These are phyloP conservation scores for Hordeum pubiflorum DNA, from an alignment of 202 grass and related monocot species.

Conservation along the genomic window DNA sequence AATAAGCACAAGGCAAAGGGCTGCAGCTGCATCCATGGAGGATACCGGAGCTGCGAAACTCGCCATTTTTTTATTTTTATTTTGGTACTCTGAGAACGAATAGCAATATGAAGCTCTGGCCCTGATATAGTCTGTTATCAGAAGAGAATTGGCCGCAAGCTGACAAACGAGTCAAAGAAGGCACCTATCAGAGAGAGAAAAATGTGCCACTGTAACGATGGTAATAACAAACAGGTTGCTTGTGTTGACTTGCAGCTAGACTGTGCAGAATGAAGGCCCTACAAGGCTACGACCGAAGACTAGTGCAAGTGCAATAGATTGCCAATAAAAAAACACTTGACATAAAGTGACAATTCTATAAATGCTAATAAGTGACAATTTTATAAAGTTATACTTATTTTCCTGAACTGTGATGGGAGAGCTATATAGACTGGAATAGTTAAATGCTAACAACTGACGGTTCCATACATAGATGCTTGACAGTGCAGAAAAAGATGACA, in stretches of 20 bases:
- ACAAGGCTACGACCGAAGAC: neutral
- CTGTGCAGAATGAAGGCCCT: neutral
- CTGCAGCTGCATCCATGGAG: neutral
- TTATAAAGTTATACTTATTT: neutral
- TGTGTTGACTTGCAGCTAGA: no score
- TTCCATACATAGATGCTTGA: neutral
- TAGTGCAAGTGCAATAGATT: neutral
- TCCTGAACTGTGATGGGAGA: neutral
- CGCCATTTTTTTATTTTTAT: no score
- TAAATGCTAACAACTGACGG: no score
- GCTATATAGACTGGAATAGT: neutral
- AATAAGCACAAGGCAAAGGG: neutral
- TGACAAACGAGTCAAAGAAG: neutral
- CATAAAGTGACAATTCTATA: no score
- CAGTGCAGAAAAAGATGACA: no score
- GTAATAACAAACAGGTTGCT: neutral
- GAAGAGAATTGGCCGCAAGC: no score
- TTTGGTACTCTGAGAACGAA: no score
- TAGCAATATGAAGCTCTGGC: no score
- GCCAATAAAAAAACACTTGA: neutral
- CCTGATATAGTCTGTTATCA: no score
- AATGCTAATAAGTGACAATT: neutral
- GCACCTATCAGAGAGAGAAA: neutral
- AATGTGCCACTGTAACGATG: neutral
- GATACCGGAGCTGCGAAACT: neutral